Evolutionary conservation across 1,284 basidiomycete species (phyloP), one percentile per base, ranked within the genome.

Genomic region (Amylostereum chailletii): DNA sequence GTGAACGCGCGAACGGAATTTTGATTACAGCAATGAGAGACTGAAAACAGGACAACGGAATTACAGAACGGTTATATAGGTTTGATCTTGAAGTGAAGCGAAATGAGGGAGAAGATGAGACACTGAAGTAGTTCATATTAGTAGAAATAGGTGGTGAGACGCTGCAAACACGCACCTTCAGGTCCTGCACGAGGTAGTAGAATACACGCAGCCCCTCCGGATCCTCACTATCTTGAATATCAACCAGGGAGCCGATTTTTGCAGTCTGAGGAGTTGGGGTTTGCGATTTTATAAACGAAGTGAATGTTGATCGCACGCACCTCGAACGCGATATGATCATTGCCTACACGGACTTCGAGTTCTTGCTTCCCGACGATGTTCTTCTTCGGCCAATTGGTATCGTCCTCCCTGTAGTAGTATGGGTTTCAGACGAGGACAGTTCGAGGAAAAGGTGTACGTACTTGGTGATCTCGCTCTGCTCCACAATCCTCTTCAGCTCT

Each of bases 61-160:
- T 19, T 19, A 19, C 19, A 42, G 7, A n/a, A 37, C 19, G 42
- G 29, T 69, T 81, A 90, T 62, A 93, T 96, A 19, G 95, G 95
- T 77, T 99, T 98, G 78, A 99, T 98, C 75, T 98, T 98, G 85
- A 98, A 98, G 74, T 99, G 94, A 41, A 98, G 79, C 9, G 91
- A 92, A 65, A 98, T 98, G 56, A 99, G 79, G 19, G 94, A 96
- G 70, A 98, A 97, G 58, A 98, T 94, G 55, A 97, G 80, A 68
- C 94, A 97, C 94, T 97, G 62, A 1, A 50, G 0, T 34, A 19
- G 5, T 38, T n/a, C 47, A 41, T 34, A 51, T n/a, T 30, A 46
- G 37, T 36, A 30, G 48, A 37, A 46, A 31, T 42, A 19, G 30
- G 49, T 8, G 57, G 49, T 11, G 46, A 34, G 33, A 37, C 3